Conservation (phyloP, 441 rosid species). For the Bocquillonia castaneifolia region DNA sequence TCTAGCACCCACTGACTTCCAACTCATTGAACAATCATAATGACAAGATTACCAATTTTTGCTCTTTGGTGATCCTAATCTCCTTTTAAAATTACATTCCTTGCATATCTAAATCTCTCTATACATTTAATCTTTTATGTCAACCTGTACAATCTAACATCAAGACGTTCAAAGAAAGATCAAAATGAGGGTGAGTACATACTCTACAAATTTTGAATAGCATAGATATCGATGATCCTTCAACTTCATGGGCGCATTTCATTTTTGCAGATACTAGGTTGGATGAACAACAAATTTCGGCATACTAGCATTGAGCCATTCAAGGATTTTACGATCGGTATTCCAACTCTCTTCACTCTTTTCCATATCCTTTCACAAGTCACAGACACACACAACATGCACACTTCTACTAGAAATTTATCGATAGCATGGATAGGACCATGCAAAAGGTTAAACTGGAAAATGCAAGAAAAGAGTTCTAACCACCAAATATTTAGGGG, state of each 20-base stretch:
- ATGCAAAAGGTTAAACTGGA: not conserved
- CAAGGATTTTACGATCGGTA: constrained; percentile 67
- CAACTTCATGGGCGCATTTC: constrained; percentile 31
- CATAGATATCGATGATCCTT: constrained; percentile 23
- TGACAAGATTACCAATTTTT: constrained; percentile 22
- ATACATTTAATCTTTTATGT: constrained; percentile 26
- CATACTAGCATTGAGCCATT: constrained; percentile 45
- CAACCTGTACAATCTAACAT: constrained; percentile 32
- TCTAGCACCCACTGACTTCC: constrained; percentile 39
- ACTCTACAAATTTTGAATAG: constrained; percentile 25
- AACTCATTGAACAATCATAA: constrained; percentile 29
- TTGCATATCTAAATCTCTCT: constrained; percentile 24
- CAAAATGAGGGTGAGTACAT: constrained; percentile 69
- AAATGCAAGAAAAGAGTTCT: constrained; percentile 4
- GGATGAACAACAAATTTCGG: constrained; percentile 64
- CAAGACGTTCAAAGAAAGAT: constrained; percentile 29
- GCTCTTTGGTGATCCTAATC: constrained; percentile 27
- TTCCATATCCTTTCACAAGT: constrained; percentile 3
- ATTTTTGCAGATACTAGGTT: constrained; percentile 68
- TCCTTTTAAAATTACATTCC: constrained; percentile 31
- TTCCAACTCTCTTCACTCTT: constrained; percentile 28
- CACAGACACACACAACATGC: not conserved
- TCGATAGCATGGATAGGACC: constrained; percentile 7
- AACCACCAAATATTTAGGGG: not conserved
- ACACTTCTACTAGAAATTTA: constrained; percentile 25